Evolutionary conservation across 306 rosid species (phyloP), one percentile per base, ranked within the genome.

Genomic region (Erythrophleum fordii): DNA sequence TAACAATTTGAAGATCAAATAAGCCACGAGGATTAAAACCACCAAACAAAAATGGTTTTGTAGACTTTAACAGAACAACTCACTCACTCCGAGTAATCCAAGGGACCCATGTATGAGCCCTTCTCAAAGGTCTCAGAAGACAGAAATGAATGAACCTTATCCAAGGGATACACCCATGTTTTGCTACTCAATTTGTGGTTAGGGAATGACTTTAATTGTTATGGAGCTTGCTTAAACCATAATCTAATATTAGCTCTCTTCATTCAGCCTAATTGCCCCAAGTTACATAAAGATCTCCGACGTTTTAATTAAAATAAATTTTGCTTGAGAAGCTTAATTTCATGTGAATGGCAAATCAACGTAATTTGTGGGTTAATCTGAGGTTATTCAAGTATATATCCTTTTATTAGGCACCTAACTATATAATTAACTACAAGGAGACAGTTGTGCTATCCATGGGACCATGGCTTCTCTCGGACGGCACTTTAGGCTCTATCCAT

Each of bases 361-460:
- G 78, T 53, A 73, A 73, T 20, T 37, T 73, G 68, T 23, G 5
- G 58, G 25, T 7, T 55, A 73, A 55, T 52, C 41, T 44, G 67
- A 67, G 53, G 66, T 18, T 11, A 9, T 66, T 22, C 8, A 2
- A 45, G 18, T 11, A n/a, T 34, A 11, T 22, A 13, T 53, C 6
- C 14, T 23, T 20, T 64, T 0, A 11, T 76, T 46, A 48, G 26
- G 17, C 55, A 16, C 23, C 20, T 41, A 76, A 28, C 64, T 18
- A n/a, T n/a, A 10, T 31, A 48, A 49, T 16, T 6, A 51, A 8
- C 1, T 49, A 11, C 34, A 49, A 49, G 31, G 39, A 59, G 14
- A 44, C 10, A 22, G 35, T 73, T 4, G 7, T 7, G 31, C 6
- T 2, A 25, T 35, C 6, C 11, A 20, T 34, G 77, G 66, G 22